Percentiles rank a stretch among this genome's conserved stretches.
Conservation (phyloP, 345 rosid genomes). For the Odontarrhena argentea region DNA sequence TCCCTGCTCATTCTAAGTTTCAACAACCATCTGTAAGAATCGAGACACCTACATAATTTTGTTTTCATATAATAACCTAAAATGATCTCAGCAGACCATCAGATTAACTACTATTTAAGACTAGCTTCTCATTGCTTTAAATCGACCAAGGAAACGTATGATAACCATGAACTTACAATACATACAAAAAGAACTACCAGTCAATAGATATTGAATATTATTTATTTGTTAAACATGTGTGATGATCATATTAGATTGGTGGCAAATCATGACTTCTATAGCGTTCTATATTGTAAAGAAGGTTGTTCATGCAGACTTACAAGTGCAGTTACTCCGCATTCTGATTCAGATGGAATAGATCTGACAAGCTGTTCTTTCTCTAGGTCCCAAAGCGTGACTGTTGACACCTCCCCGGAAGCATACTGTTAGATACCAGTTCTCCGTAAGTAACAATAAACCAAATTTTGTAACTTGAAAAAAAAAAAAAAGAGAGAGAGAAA, state of each 20-base stretch:
- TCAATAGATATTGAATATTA: not conserved
- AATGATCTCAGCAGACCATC: slow-evolving; percentile 7
- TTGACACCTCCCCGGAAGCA: slow-evolving; percentile 86
- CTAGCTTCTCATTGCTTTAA: slow-evolving; percentile 1
- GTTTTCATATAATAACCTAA: slow-evolving; percentile 12
- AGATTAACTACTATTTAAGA: slow-evolving; percentile 2
- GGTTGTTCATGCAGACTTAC: slow-evolving; percentile 51
- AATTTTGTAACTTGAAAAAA: not conserved
- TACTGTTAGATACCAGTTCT: slow-evolving; percentile 53
- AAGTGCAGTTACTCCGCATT: slow-evolving; percentile 79
- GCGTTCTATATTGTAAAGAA: slow-evolving; percentile 17
- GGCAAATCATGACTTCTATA: slow-evolving; percentile 18
- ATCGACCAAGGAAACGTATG: slow-evolving; percentile 7
- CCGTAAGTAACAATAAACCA: slow-evolving; percentile 17
- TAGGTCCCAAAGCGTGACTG: slow-evolving; percentile 86
- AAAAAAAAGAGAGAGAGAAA: slow-evolving; percentile 9
- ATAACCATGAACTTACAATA: slow-evolving; percentile 24
- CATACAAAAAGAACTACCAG: slow-evolving; percentile 15
- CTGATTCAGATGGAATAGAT: slow-evolving; percentile 70
- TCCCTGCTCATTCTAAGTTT: slow-evolving; percentile 24
- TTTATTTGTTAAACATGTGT: slow-evolving; percentile 5
- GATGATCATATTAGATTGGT: slow-evolving; percentile 10
- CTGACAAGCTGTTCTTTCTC: slow-evolving; percentile 85
- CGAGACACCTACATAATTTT: slow-evolving; percentile 2
- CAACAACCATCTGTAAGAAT: slow-evolving; percentile 16